Conservation (phyloP, 73 alveolate genomes). For the Paramecium octaurelia region DNA sequence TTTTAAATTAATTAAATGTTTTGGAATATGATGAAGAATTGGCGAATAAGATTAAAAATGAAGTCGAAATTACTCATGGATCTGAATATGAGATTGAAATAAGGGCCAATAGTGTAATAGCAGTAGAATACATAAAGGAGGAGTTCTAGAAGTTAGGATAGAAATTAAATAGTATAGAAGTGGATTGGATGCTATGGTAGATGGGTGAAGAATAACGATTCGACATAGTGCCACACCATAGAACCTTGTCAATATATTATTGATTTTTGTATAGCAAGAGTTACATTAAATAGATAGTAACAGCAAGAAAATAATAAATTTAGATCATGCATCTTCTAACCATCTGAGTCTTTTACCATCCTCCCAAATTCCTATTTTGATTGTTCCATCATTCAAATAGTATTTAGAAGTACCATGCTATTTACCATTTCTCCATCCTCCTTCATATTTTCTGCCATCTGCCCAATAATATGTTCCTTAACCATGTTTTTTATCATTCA, state of each 20-base stretch:
- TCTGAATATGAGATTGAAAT: slow-evolving; percentile 79
- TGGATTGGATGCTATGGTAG: slow-evolving; percentile 85
- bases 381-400: slow-evolving; percentile 60
- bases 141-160: slow-evolving; percentile 58
- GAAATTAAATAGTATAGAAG: slow-evolving; percentile 66
- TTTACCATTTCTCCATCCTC: slow-evolving; percentile 79
- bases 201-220: slow-evolving; percentile 76
- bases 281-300: background rate
- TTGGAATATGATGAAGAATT: slow-evolving; percentile 72
- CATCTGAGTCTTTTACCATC: slow-evolving; percentile 76
- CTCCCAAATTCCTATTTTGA: slow-evolving; percentile 69
- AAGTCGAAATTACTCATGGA: slow-evolving; percentile 69
- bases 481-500: slow-evolving; percentile 71
- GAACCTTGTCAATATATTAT: slow-evolving; percentile 79
- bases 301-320: slow-evolving; percentile 61
- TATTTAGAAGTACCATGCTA: slow-evolving; percentile 75
- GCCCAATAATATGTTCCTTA: slow-evolving; percentile 80
- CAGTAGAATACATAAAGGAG: slow-evolving; percentile 73
- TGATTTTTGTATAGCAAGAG: background rate
- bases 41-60: slow-evolving; percentile 62
- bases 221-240: slow-evolving; percentile 72
- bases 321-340: slow-evolving; percentile 42
- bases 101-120: slow-evolving; percentile 77
- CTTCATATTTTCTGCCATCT: slow-evolving; percentile 76
- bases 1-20: slow-evolving; percentile 73